Base-by-base conservation (phyloP, 768 basidiomycete genomes). In the Naganishia onofrii region DNA sequence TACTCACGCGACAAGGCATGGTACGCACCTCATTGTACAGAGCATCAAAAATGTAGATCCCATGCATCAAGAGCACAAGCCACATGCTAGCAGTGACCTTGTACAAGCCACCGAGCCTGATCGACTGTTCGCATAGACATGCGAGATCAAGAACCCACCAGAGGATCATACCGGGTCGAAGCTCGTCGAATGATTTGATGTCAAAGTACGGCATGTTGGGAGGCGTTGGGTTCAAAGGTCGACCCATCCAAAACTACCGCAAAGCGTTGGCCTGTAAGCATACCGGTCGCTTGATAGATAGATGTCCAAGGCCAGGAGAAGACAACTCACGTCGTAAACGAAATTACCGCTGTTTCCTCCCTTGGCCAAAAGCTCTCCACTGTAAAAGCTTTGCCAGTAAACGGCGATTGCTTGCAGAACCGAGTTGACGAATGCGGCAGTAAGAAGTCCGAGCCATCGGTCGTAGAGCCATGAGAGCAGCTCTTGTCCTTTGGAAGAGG, bases 81-180 rank as follows among this genome's bases (percentile, higher is more conserved):
- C 89, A 88, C 90, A 98, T 90, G 29, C 91, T 92, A 82, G 96
- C 94, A 0, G 93, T 93, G 31, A 83, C 79, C 9, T 82, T 88
- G 38, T 44, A 21, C 28, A 67, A 31, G 7, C 70, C 70, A 26
- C 67, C 67, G 28, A 66, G 53, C 68, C 90, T 90, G 66, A 85
- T 85, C 13, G 91, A 91, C 80, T 99, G 96, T 77, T 89, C 89
- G 80, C 94, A 96, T 0, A 88, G 86, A 88, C 93, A 90, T 79
- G 89, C 89, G 72, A 97, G 87, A 81, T 97, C 88, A 80, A 94
- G 84, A 67, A 99, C 85, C 31, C 88, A 84, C 95, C 96, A 99
- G 21, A 93, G 86, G 74, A 94, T 94, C 66, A 96, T 85, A 23
- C 93, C 92, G 0, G 93, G 93, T 31, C 92, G 86, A 36, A 94